These are phyloP conservation scores for Penicillium macrosclerotiorum DNA, from an alignment of 495 filamentous ascomycete species.

Conservation along the genomic window DNA sequence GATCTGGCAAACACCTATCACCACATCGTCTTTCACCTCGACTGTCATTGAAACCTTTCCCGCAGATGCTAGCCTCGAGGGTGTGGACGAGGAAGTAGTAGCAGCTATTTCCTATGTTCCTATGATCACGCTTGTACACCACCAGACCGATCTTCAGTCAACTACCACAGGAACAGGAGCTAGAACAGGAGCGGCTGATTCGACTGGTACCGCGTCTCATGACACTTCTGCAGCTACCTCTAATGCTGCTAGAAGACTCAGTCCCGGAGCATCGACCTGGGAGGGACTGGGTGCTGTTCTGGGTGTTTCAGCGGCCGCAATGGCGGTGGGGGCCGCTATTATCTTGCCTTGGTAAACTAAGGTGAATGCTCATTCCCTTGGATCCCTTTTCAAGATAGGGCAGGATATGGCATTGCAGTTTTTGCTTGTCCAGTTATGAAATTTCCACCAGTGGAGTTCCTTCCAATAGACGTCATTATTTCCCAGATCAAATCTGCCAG, in stretches of 20 bases:
- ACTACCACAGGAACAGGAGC: background rate
- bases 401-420: too few relatives aligned
- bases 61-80: background rate
- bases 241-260: conserved; percentile 9
- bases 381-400: too few relatives aligned
- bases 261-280: background rate
- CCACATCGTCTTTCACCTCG: background rate
- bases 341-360: too few relatives aligned
- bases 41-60: background rate
- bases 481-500: too few relatives aligned
- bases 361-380: too few relatives aligned
- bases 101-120: conserved; percentile 4
- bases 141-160: conserved; percentile 4
- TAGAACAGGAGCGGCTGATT: background rate
- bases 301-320: conserved; percentile 4
- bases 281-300: conserved; percentile 2
- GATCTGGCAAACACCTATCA: background rate
- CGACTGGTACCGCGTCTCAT: background rate
- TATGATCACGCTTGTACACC: conserved; percentile 9
- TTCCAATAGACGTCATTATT: too few relatives aligned
- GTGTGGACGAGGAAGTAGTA: too few relatives aligned
- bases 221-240: conserved; percentile 7
- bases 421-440: too few relatives aligned
- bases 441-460: too few relatives aligned
- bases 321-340: conserved; percentile 13